phyloP scores from a whole-genome alignment of 371 early-diverging fungal genomes.

The Chytridiales sp. region DNA sequence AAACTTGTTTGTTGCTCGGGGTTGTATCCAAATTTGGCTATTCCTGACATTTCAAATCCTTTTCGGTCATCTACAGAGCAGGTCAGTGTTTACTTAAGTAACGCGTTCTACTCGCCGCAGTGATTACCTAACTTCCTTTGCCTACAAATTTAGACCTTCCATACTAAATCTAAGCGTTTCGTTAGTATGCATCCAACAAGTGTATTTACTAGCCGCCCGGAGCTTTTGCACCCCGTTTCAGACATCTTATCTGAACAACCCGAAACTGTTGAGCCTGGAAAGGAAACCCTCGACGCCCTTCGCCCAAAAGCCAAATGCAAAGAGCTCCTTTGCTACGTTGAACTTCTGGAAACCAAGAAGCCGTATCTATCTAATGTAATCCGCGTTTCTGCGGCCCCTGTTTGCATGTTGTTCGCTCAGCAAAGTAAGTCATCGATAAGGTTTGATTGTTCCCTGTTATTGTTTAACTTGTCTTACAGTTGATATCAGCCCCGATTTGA shows the following conservation, averaged over 20 bases:
- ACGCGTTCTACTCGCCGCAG: background rate
- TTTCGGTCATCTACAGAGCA: slow-evolving; percentile 58
- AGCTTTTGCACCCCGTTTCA: slow-evolving; percentile 58
- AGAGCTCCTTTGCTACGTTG: slow-evolving; percentile 60
- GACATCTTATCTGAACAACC: background rate
- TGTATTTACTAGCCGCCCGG: slow-evolving; percentile 57
- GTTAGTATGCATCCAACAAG: slow-evolving; percentile 65
- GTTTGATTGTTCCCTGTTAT: background rate
- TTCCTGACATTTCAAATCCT: slow-evolving; percentile 64
- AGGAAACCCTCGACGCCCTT: slow-evolving; percentile 31
- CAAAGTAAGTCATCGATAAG: slow-evolving; percentile 30
- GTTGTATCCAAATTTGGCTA: slow-evolving; percentile 66
- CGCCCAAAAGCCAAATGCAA: slow-evolving; percentile 21
- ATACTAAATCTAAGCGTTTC: slow-evolving; percentile 42
- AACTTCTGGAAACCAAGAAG: slow-evolving; percentile 64
- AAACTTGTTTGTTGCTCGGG: slow-evolving; percentile 63
- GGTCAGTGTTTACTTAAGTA: slow-evolving; percentile 37
- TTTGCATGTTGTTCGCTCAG: slow-evolving; percentile 31
- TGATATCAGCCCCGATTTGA: slow-evolving; percentile 58
- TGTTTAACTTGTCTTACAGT: slow-evolving; percentile 23
- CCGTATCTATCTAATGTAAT: slow-evolving; percentile 65
- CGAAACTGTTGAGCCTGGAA: background rate
- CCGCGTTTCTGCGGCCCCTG: slow-evolving; percentile 49
- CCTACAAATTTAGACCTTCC: slow-evolving; percentile 30
- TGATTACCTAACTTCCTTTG: slow-evolving; percentile 14